A percentile compares a stretch with the other conserved stretches of the same genome.
Conservation (phyloP, 108 stramenopile genomes). For the Aurantiochytrium sp. region DNA sequence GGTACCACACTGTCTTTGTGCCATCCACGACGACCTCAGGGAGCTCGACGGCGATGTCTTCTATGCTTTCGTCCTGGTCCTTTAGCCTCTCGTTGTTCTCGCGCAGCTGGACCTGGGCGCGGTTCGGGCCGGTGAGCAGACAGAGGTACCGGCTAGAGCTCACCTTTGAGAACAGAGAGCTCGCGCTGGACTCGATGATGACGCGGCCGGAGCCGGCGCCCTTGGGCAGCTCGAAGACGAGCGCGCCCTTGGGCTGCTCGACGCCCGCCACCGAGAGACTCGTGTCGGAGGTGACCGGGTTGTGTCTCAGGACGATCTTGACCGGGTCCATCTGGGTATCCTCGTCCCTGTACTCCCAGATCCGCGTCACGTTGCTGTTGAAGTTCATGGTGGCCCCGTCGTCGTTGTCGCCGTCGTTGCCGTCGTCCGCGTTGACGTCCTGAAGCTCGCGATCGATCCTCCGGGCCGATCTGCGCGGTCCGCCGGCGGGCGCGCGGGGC, state of each 20-base stretch:
- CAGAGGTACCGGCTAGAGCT: not conserved
- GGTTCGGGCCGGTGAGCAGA: not conserved
- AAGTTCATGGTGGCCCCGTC: conserved; percentile 16
- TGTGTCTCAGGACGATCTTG: conserved; percentile 23
- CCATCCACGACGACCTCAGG: not conserved
- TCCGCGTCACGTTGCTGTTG: not conserved
- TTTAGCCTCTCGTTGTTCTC: conserved; percentile 12
- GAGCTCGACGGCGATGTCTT: not conserved
- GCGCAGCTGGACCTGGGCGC: not conserved
- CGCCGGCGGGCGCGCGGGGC: no score
- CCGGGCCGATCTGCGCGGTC: no score
- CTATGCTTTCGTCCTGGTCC: not conserved
- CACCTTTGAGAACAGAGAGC: not conserved
- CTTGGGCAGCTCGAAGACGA: not conserved
- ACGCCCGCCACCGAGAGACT: not conserved
- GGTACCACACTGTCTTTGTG: not conserved
- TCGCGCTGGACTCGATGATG: not conserved
- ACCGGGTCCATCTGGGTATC: conserved; percentile 2
- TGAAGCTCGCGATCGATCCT: no score
- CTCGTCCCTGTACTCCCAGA: not conserved
- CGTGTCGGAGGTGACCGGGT: not conserved
- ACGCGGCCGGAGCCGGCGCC: not conserved
- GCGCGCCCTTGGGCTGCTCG: not conserved
- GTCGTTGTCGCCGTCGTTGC: no score
- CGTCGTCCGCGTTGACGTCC: no score